A percentile compares a stretch with the other conserved stretches of the same genome.
Conservation (phyloP, 768 basidiomycete species). For the Naganishia vaughanmartiniae region DNA sequence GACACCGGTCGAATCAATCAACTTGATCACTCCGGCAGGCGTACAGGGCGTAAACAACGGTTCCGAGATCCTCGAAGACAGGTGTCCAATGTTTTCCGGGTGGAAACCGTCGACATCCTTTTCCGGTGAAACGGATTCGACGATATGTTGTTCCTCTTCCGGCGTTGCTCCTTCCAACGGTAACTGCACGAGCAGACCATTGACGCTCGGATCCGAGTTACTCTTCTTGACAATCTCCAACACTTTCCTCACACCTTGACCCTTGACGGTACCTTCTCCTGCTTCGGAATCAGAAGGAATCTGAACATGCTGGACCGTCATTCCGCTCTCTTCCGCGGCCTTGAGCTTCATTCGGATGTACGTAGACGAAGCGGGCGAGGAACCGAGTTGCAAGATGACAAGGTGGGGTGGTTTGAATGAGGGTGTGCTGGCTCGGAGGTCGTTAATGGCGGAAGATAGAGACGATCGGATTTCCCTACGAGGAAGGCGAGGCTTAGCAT, state of each 20-base stretch:
- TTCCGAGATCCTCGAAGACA: slow-evolving; percentile 81
- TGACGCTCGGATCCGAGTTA: slow-evolving; percentile 75
- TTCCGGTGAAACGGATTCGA: slow-evolving; percentile 87
- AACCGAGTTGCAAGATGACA: slow-evolving; percentile 89
- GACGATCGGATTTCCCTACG: slow-evolving; percentile 73
- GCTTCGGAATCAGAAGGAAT: slow-evolving; percentile 50
- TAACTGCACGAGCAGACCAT: slow-evolving; percentile 91
- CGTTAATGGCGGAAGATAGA: slow-evolving; percentile 68
- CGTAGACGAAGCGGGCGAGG: slow-evolving; percentile 79
- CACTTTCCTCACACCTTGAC: slow-evolving; percentile 63
- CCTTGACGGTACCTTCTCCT: slow-evolving; percentile 34
- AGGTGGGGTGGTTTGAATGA: slow-evolving; percentile 81
- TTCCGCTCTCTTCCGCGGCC: slow-evolving; percentile 89
- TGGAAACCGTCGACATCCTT: slow-evolving; percentile 99
- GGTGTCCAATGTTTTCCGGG: slow-evolving; percentile 94
- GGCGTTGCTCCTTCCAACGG: slow-evolving; percentile 78
- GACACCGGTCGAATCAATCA: slow-evolving; percentile 79
- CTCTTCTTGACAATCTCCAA: slow-evolving; percentile 73
- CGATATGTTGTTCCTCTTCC: slow-evolving; percentile 82
- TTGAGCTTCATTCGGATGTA: slow-evolving; percentile 98
- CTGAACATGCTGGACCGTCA: slow-evolving; percentile 75
- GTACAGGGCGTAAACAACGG: slow-evolving; percentile 95
- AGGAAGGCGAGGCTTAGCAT: slow-evolving; percentile 3
- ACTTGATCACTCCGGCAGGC: slow-evolving; percentile 83
- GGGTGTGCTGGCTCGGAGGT: slow-evolving; percentile 67